Conservation (phyloP, 1,139 yeast genomes). For the Meyerozyma elateridarum region DNA sequence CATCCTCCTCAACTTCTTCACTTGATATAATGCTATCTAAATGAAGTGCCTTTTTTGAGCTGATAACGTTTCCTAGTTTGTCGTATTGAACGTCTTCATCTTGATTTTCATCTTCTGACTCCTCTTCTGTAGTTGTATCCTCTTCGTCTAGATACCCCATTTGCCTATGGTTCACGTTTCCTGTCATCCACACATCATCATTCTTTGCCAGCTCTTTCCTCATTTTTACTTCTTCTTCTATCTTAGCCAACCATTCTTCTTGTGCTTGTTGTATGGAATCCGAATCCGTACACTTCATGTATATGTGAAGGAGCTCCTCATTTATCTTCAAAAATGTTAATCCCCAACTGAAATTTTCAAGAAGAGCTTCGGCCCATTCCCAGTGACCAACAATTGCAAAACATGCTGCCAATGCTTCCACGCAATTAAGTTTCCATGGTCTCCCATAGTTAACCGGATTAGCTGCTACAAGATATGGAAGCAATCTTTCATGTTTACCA, state of each 20-base stretch:
- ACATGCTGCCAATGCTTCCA: conserved; percentile 96
- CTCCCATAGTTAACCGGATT: conserved; percentile 96
- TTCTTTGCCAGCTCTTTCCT: conserved; percentile 50
- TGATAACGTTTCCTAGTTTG: conserved; percentile 1
- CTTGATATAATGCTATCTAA: too few species aligned
- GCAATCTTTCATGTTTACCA: conserved; percentile 78
- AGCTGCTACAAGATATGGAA: conserved; percentile 93
- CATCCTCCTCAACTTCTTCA: conserved; percentile 4
- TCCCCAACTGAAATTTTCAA: conserved; percentile 91
- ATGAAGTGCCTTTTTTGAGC: too few species aligned
- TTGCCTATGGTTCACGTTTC: conserved; percentile 63
- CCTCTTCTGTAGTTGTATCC: conserved; percentile 9
- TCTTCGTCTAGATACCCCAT: neutral
- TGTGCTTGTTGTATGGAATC: conserved; percentile 73
- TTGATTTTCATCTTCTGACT: conserved; percentile 8
- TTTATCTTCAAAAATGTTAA: conserved; percentile 78
- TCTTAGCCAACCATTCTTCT: conserved; percentile 63
- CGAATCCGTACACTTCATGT: conserved; percentile 76
- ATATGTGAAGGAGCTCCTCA: conserved; percentile 67
- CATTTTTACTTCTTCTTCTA: conserved; percentile 66
- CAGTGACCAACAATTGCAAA: conserved; percentile 88
- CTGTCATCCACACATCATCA: conserved; percentile 74
- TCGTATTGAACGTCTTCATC: conserved; percentile 1
- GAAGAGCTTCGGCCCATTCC: conserved; percentile 80
- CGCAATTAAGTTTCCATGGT: conserved; percentile 95